Conservation (phyloP, 164 flowering plant species). For the Dillenia turbinata region DNA sequence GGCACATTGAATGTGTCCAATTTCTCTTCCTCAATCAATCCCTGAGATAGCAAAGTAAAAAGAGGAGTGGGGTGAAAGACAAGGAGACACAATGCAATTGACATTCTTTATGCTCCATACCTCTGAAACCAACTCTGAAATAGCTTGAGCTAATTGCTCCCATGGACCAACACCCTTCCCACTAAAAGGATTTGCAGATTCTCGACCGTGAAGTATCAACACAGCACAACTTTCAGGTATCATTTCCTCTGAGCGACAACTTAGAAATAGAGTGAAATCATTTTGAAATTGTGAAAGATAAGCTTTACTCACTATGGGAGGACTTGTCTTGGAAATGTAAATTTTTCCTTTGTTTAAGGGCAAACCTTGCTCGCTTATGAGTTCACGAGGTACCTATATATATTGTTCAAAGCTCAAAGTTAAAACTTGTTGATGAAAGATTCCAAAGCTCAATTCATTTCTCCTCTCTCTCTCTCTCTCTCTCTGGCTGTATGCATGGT, state of each 20-base stretch:
- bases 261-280: conserved; percentile 18
- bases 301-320: conserved; percentile 7
- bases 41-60: not conserved
- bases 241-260: conserved; percentile 24
- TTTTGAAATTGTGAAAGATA: conserved; percentile 16
- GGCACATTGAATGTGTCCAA: conserved; percentile 22
- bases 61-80: no score
- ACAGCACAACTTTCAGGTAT: conserved; percentile 16
- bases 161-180: conserved; percentile 8
- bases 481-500: no score
- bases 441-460: no score
- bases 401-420: no score
- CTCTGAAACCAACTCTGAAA: conserved; percentile 13
- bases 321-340: conserved; percentile 22
- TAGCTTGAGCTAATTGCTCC: conserved; percentile 14
- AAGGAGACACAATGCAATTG: no score
- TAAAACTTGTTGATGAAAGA: no score
- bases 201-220: conserved; percentile 15
- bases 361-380: conserved; percentile 6
- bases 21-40: conserved; percentile 19
- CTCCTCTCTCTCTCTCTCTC: no score
- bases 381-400: conserved; percentile 18
- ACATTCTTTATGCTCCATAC: conserved; percentile 2
- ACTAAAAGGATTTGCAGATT: conserved; percentile 1
- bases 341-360: conserved; percentile 26